Evolutionary conservation across 345 rosid genomes (phyloP), one percentile per base, ranked within the genome.

Genomic region (Pugionium dolabratum): DNA sequence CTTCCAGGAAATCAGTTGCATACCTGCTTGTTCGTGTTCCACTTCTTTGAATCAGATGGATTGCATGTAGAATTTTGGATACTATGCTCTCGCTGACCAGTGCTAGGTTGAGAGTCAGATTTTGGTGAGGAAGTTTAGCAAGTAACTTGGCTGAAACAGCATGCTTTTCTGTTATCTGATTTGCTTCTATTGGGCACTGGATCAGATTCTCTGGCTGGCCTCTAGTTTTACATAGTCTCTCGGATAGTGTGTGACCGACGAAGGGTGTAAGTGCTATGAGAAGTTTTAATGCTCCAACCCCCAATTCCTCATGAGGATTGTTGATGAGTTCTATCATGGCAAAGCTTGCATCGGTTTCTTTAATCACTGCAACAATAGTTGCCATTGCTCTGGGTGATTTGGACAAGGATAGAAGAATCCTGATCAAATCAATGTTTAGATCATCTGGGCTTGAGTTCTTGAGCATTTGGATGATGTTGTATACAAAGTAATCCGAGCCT

Each of bases 101-200:
- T 62, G 89, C 86, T n/a, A 87, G 73, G 62, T 86, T 93, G 57
- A 93, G 94, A 64, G 88, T 80, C 18, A 87, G 73, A 69, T 81
- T 88, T 75, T 86, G 86, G 42, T 79, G 90, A 39, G 98, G 97
- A n/a, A 93, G 86, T 77, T 84, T 70, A 42, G 91, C 90, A 3
- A 93, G 84, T 62, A 93, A 79, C 66, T 74, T 79, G 26, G 83
- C 90, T 26, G 96, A 90, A 69, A 85, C 79, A 34, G 91, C 94
- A 59, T 82, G 90, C 73, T 72, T 86, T 75, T 93, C 94, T 18
- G 94, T 84, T 67, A 88, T 78, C 35, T 59, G 78, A 64, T 67
- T 75, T 35, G 70, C 71, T 69, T 71, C 83, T 43, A 39, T 25
- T 4, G 72, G 79, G 58, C 74, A 53, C 9, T 76, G 75, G 49